Evolutionary conservation across 2,329 filamentous ascomycete genomes (phyloP).

Genomic region (Diaporthe humulicola): DNA sequence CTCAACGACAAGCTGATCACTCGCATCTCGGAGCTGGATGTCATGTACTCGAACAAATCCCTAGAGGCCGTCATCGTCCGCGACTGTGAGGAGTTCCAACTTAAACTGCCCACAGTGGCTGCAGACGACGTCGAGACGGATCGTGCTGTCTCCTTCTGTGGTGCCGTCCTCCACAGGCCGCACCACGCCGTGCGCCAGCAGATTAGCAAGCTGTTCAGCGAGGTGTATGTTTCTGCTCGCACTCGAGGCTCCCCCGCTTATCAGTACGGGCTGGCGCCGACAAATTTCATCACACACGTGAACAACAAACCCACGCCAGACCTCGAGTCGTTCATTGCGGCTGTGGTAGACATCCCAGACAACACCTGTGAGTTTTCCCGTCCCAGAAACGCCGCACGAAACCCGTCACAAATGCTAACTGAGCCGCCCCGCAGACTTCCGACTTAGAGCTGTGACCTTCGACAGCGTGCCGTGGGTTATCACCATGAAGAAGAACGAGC

Average conservation of each 20-base stretch:
- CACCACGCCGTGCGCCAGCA: conserved; percentile 98
- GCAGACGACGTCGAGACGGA: conserved; percentile 94
- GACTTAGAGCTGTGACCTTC: conserved; percentile 96
- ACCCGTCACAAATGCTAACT: conserved; percentile 40
- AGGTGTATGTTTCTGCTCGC: conserved; percentile 94
- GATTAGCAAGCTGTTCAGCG: conserved; percentile 95
- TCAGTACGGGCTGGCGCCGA: conserved; percentile 92
- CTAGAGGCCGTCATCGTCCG: conserved; percentile 90
- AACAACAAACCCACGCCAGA: conserved; percentile 90
- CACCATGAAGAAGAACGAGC: conserved; percentile 99
- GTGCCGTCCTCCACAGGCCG: conserved; percentile 90
- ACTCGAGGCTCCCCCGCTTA: conserved; percentile 87
- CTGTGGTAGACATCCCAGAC: conserved; percentile 89
- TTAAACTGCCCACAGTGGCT: conserved; percentile 86
- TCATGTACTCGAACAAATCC: conserved; percentile 92
- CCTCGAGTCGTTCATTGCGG: conserved; percentile 82
- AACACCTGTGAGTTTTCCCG: conserved; percentile 81
- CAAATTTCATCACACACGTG: conserved; percentile 97
- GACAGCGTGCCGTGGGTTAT: conserved; percentile 99
- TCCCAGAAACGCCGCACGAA: not conserved
- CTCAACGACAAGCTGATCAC: conserved; percentile 95
- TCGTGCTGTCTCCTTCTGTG: conserved; percentile 93
- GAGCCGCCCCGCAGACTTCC: conserved; percentile 77
- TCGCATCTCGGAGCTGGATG: conserved; percentile 89
- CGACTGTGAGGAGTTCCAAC: conserved; percentile 81